Evolutionary conservation across 2,329 filamentous ascomycete genomes (phyloP), one percentile per base, ranked within the genome.

Genomic region (Gaeumannomyces sp.): DNA sequence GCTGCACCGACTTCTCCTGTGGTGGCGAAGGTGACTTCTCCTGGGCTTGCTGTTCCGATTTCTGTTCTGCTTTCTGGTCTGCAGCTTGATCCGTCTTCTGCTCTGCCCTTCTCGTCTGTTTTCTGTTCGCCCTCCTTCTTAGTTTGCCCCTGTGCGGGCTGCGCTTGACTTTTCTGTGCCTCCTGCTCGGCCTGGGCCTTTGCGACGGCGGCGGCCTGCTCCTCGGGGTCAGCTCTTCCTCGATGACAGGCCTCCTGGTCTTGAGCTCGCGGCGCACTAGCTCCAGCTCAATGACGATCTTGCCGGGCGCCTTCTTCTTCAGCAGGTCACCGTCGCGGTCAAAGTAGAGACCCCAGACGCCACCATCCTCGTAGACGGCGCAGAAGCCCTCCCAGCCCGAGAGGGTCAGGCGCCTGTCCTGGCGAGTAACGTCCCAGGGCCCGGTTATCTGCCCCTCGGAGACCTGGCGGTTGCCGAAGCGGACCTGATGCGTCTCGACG

Each of bases 211-310:
- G 28, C 29, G 60, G 60, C 45, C 35, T 61, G 33, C 53, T 59
- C 60, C 56, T 64, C 61, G 4, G 27, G 28, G 33, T 28, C 25
- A 33, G 16, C n/a, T 59, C 25, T 35, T 60, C n/a, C 31, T 56
- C 62, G 13, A 35, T 33, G 22, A 63, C 62, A 13, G 64, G 64
- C 29, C 60, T 65, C 58, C 59, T 61, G 19, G 59, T 50, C 62
- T 28, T 60, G 56, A 79, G 81, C 70, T 87, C 85, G 27, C 79
- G 79, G 14, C 84, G 76, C 1, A 75, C 75, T 29, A 87, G 72
- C 70, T 86, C 83, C 3, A 88, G 72, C 64, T 87, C 85, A 8
- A 87, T 75, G 0, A 86, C 79, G 16, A 79, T 75, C 3, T 78
- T 81, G 2, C 79, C 81, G 62, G 74, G 71, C 4, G 85, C 73